Evolutionary conservation across 495 filamentous ascomycete genomes (phyloP), one percentile per base, ranked within the genome.

Genomic region (Neurospora sp.): DNA sequence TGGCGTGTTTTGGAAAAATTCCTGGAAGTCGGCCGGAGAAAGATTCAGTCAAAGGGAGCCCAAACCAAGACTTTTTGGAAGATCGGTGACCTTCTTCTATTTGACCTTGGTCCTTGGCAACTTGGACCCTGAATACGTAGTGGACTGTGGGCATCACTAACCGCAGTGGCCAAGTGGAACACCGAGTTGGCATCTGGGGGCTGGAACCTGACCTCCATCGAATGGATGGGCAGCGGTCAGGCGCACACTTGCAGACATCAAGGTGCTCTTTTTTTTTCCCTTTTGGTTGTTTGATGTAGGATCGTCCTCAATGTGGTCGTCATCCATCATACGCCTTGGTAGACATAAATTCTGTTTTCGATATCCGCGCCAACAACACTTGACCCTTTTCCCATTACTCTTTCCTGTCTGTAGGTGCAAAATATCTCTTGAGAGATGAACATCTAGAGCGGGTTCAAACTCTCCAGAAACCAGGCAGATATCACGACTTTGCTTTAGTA

Each of bases 111-210:
- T 39, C 39, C 60, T 73, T 69, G 72, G 72, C 39, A 42, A 46
- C 39, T 70, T 37, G 72, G 75, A 44, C 62, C 73, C 73, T 6
- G 76, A 70, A 77, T 74, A 35, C 35, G 35, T 35, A 76, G 38
- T 39, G 35, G 73, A 69, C 54, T 37, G 5, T 23, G 46, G 27
- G 6, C 54, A 62, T 62, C 54, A 37, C 54, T 18, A 27, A 62
- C 54, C 54, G 54, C 54, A 62, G 54, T 31, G 23, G 54, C 54
- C 54, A 66, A 66, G 54, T 66, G 54, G 54, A 35, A 62, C 54
- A 18, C 54, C 54, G 54, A 62, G 54, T 62, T 62, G 54, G 27
- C 54, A 35, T 62, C 23, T 35, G 54, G 54, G 54, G 27, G 54
- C 54, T 66, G 54, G 54, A 66, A 66, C 27, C 54, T 35, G 54